Percentiles rank a stretch among this genome's conserved stretches.
phyloP scores from a whole-genome alignment of 2,329 filamentous ascomycete species.

The Aspergillus spinulosporus region DNA sequence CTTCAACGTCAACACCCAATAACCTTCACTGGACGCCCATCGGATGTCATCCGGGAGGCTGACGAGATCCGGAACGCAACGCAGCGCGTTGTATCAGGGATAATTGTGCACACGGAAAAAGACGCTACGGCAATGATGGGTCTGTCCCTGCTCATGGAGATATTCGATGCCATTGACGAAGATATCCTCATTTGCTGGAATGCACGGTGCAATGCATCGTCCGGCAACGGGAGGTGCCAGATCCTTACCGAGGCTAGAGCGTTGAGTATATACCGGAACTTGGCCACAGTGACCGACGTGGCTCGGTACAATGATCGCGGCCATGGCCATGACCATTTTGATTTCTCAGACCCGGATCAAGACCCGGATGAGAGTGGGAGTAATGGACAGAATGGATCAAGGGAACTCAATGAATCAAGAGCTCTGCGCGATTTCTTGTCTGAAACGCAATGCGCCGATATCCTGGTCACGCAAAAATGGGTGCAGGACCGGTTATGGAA shows the following conservation, averaged over 20 bases:
- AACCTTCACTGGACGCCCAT: slow-evolving; percentile 43
- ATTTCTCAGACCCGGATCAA: slow-evolving; percentile 28
- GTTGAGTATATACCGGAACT: slow-evolving; percentile 38
- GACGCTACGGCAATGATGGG: slow-evolving; percentile 47
- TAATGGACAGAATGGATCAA: slow-evolving; percentile 8
- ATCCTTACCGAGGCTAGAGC: slow-evolving; percentile 66
- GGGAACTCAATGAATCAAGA: background rate
- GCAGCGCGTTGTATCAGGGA: slow-evolving; percentile 32
- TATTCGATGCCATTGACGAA: slow-evolving; percentile 48
- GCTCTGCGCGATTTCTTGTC: slow-evolving; percentile 24
- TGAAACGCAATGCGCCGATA: slow-evolving; percentile 46
- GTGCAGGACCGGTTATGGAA: slow-evolving; percentile 47
- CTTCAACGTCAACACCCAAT: slow-evolving; percentile 44
- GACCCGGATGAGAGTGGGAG: slow-evolving; percentile 22
- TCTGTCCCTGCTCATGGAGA: slow-evolving; percentile 45
- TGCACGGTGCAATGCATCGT: slow-evolving; percentile 59
- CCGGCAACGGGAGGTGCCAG: slow-evolving; percentile 55
- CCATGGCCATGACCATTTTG: slow-evolving; percentile 34
- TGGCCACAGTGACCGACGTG: slow-evolving; percentile 35
- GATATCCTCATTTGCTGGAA: slow-evolving; percentile 48
- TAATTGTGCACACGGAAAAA: slow-evolving; percentile 47
- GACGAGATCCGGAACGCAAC: slow-evolving; percentile 27
- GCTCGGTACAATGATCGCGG: slow-evolving; percentile 28
- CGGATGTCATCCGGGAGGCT: slow-evolving; percentile 41
- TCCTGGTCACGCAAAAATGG: slow-evolving; percentile 47